These are phyloP conservation scores for Cotoneaster glaucophyllus DNA, from an alignment of 306 rosid genomes.

Conservation along the genomic window DNA sequence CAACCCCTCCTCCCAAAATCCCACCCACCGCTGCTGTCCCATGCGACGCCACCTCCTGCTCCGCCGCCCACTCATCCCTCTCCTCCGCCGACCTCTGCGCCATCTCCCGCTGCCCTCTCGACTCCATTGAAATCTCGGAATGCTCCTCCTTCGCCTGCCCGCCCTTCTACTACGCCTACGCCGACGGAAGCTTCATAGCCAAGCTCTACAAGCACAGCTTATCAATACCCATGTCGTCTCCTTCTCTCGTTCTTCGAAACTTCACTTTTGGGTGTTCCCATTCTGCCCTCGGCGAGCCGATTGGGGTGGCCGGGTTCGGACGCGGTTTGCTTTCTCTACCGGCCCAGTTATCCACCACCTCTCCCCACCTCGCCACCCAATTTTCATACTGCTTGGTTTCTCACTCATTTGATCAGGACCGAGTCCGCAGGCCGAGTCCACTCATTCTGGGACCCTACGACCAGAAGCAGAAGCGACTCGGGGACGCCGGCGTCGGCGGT, in stretches of 20 bases:
- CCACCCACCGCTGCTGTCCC: conserved; percentile 33
- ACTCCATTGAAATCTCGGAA: conserved; percentile 62
- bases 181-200: conserved; percentile 77
- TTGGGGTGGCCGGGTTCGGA: conserved; percentile 92
- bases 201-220: conserved; percentile 45
- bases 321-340: conserved; percentile 73
- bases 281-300: conserved; percentile 77
- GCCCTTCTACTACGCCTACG: conserved; percentile 82
- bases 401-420: conserved; percentile 64
- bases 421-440: conserved; percentile 69
- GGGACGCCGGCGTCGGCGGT: neutral
- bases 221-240: conserved; percentile 32
- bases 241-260: conserved; percentile 45
- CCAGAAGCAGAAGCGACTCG: conserved; percentile 17
- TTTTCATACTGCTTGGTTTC: conserved; percentile 86
- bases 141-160: conserved; percentile 65
- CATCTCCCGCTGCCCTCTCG: conserved; percentile 67
- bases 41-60: conserved; percentile 67
- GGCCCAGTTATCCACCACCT: conserved; percentile 52
- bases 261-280: conserved; percentile 94
- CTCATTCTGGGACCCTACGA: conserved; percentile 63
- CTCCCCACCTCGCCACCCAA: conserved; percentile 67
- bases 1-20: conserved; percentile 34
- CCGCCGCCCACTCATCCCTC: conserved; percentile 53
- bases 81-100: conserved; percentile 71